phyloP scores from a whole-genome alignment of 192 early-diverging fungal genomes.

The Gryganskiella cystojenkinii region DNA sequence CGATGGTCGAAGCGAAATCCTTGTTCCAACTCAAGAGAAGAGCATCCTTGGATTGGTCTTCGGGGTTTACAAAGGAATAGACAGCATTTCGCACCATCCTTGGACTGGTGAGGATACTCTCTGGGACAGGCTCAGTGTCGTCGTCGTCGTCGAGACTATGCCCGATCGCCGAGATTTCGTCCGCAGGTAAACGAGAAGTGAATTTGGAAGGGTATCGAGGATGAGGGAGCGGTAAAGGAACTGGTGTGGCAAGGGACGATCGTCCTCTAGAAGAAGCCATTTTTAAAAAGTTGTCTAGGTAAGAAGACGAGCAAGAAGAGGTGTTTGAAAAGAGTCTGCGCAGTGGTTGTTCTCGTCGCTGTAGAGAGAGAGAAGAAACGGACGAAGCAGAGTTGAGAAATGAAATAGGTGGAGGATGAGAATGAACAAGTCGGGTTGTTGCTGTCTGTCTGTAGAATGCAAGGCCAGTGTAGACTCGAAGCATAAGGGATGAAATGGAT shows the following conservation, averaged over 20 bases:
- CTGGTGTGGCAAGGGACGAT: not conserved
- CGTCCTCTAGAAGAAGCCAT: not conserved
- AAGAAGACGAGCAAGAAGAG: too few relatives aligned
- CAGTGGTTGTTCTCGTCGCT: not conserved
- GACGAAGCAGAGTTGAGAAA: not conserved
- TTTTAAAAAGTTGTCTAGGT: too few relatives aligned
- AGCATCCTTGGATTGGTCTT: constrained; percentile 44
- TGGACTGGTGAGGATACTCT: constrained; percentile 34
- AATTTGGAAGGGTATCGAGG: constrained; percentile 35
- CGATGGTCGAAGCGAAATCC: constrained; percentile 19
- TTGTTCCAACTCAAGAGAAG: constrained; percentile 41
- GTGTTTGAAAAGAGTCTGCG: too few relatives aligned
- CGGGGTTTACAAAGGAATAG: constrained; percentile 56
- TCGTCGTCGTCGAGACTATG: constrained; percentile 14
- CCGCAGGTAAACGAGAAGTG: constrained; percentile 50
- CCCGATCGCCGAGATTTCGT: constrained; percentile 39
- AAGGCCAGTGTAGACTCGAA: not conserved
- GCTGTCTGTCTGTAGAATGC: not conserved
- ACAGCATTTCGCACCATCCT: constrained; percentile 56
- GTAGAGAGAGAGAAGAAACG: not conserved
- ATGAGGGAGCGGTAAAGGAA: constrained; percentile 27
- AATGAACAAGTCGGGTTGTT: constrained; percentile 5
- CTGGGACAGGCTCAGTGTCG: constrained; percentile 18
- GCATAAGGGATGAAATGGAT: not conserved
- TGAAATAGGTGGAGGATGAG: too few relatives aligned